phyloP scores from a whole-genome alignment of 1,284 basidiomycete genomes.

The Ganoderma sinense region DNA sequence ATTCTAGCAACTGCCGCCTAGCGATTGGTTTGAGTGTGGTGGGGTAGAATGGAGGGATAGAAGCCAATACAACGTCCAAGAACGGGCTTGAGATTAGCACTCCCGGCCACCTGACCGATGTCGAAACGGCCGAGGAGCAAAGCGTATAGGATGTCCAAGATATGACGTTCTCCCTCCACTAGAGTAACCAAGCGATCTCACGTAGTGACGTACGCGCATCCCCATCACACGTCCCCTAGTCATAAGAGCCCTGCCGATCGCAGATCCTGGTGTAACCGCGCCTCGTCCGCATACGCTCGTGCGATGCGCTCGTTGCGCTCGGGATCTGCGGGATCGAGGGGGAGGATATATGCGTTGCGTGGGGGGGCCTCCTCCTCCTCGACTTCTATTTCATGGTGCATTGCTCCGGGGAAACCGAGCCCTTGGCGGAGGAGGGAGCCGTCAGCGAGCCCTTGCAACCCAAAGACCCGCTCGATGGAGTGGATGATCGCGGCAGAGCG shows the following conservation, averaged over 20 bases:
- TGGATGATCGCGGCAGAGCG: slow-evolving; percentile 32
- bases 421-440: slow-evolving; percentile 51
- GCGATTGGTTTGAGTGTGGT: slow-evolving; percentile 8
- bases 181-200: background rate
- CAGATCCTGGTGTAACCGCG: slow-evolving; percentile 64
- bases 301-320: slow-evolving; percentile 52
- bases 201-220: background rate
- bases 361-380: slow-evolving; percentile 31
- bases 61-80: slow-evolving; percentile 15
- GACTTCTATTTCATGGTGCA: slow-evolving; percentile 38
- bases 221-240: slow-evolving; percentile 4
- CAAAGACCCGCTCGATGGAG: slow-evolving; percentile 55
- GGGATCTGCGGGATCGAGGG: slow-evolving; percentile 52
- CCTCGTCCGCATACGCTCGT: slow-evolving; percentile 60
- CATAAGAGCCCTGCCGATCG: slow-evolving; percentile 66
- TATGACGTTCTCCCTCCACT: background rate
- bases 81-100: slow-evolving; percentile 26
- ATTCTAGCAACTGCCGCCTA: background rate
- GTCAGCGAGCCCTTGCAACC: slow-evolving; percentile 51
- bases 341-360: slow-evolving; percentile 48
- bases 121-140: slow-evolving; percentile 9
- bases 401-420: slow-evolving; percentile 55
- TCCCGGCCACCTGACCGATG: slow-evolving; percentile 1
- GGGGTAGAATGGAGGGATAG: slow-evolving; percentile 6
- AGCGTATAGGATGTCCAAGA: slow-evolving; percentile 14